Evolutionary conservation across 83 land plant species (phyloP).

Genomic region (Picea engelmannii): DNA sequence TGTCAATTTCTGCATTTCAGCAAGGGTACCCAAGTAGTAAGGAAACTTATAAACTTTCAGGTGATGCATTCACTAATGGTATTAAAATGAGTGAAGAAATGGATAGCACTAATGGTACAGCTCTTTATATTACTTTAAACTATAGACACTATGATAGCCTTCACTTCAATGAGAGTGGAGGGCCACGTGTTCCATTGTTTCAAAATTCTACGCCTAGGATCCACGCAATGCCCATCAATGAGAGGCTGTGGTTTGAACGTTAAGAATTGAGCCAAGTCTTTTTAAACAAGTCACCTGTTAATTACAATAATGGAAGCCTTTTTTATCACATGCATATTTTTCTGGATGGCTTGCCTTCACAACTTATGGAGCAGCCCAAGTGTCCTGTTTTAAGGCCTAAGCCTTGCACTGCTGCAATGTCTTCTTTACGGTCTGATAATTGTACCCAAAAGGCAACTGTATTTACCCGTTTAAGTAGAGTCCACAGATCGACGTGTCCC

Average conservation of each 20-base stretch:
- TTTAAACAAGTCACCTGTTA: neutral
- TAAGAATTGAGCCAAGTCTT: neutral
- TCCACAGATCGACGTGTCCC: no score
- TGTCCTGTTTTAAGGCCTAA: neutral
- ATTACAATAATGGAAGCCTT: no score
- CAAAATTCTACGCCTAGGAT: neutral
- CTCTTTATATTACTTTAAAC: neutral
- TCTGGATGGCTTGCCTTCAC: neutral
- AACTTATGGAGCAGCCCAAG: neutral
- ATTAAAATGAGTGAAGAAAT: no score
- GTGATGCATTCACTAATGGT: no score
- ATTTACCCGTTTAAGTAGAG: no score
- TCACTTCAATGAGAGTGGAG: neutral
- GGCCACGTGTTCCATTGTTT: neutral
- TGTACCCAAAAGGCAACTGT: no score
- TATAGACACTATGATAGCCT: neutral
- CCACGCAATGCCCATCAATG: neutral
- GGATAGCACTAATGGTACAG: no score
- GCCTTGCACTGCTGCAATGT: neutral
- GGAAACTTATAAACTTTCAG: no score
- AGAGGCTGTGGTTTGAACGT: neutral
- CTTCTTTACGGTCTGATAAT: no score
- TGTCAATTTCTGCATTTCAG: no score
- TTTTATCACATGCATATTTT: neutral
- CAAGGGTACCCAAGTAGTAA: no score